Evolutionary conservation across 208 protist species (phyloP).

Genomic region (Leishmania tarentolae): DNA sequence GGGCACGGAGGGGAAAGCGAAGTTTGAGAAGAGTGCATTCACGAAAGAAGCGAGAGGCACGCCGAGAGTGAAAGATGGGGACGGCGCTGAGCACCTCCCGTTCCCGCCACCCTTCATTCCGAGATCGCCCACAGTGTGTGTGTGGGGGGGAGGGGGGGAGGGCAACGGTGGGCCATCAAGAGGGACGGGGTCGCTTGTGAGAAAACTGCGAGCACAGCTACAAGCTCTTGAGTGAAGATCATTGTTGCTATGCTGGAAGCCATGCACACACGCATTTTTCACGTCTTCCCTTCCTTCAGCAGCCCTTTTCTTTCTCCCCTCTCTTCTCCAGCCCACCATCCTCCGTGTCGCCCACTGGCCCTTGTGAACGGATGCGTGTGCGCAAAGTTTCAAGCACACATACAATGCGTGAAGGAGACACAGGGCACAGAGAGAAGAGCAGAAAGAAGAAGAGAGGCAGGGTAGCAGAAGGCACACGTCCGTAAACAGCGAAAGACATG

Average conservation of each 20-base stretch:
- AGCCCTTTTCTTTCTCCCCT: neutral
- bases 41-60: neutral
- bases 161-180: neutral
- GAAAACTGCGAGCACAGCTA: neutral
- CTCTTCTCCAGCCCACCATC: neutral
- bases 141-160: too few species aligned
- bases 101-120: neutral
- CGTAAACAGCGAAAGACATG: neutral
- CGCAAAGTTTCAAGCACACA: neutral
- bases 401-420: neutral
- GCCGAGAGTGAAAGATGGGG: neutral
- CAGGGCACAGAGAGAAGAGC: neutral
- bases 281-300: neutral
- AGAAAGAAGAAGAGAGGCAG: neutral
- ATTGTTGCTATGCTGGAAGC: neutral
- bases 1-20: neutral
- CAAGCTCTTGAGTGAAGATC: neutral
- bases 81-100: neutral
- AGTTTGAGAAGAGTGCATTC: neutral
- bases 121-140: neutral
- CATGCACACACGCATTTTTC: neutral
- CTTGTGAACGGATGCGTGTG: neutral
- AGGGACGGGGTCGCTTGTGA: neutral
- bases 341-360: neutral
- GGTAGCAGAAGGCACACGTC: neutral